Evolutionary conservation across 2,329 filamentous ascomycete species (phyloP).

Genomic region (Amauroascus verrucosus): DNA sequence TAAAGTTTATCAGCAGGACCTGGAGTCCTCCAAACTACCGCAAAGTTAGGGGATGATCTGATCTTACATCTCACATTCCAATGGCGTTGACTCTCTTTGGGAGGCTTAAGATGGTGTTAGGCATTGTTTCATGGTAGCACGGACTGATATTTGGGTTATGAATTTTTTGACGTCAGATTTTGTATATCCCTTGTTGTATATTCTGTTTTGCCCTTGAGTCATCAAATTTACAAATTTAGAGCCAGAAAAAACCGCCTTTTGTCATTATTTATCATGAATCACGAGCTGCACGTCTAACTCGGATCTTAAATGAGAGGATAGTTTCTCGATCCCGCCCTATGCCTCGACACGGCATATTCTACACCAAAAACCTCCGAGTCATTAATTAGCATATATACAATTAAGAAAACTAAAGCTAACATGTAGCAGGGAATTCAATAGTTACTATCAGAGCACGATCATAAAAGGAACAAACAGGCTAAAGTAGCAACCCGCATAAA

Average conservation of each 20-base stretch:
- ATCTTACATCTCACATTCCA: not conserved
- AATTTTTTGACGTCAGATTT: not conserved
- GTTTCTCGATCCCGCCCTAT: not conserved
- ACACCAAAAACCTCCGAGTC: not conserved
- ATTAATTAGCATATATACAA: not conserved
- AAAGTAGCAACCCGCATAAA: not conserved
- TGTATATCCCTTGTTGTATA: not conserved
- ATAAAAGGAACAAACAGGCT: not conserved
- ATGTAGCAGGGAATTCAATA: not conserved
- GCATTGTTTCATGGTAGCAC: not conserved
- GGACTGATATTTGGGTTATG: not conserved
- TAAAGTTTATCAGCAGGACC: conserved; percentile 71
- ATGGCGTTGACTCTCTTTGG: not conserved
- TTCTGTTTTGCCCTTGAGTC: not conserved
- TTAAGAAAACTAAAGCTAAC: not conserved
- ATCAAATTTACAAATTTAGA: not conserved
- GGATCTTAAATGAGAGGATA: not conserved
- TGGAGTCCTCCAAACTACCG: conserved; percentile 89
- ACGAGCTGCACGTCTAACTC: no score
- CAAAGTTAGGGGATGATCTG: conserved; percentile 54
- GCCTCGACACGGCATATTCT: not conserved
- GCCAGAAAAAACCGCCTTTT: not conserved
- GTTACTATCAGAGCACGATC: not conserved
- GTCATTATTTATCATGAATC: not conserved
- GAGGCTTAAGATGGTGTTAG: not conserved